These are phyloP conservation scores for Didymosphaeria variabile DNA, from an alignment of 2,329 filamentous ascomycete species.

Conservation along the genomic window DNA sequence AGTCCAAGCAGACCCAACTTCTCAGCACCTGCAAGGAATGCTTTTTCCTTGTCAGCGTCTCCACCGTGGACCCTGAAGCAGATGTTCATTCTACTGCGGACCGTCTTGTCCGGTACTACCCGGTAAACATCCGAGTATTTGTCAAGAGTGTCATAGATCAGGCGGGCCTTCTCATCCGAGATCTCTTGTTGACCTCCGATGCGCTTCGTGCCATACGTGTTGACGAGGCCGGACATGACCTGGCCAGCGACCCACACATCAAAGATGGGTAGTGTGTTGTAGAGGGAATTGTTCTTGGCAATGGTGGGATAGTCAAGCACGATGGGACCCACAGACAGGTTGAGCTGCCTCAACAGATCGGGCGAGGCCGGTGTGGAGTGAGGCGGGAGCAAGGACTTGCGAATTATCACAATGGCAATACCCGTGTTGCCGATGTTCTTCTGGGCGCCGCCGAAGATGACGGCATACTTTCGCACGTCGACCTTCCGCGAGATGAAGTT, in stretches of 20 bases:
- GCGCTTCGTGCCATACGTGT: constrained; percentile 69
- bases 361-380: constrained; percentile 66
- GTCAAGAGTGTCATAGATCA: constrained; percentile 82
- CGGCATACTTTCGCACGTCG: constrained; percentile 79
- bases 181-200: constrained; percentile 80
- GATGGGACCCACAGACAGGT: constrained; percentile 79
- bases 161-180: constrained; percentile 75
- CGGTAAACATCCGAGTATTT: constrained; percentile 75
- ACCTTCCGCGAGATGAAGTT: constrained; percentile 88
- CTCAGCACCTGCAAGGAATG: constrained; percentile 78
- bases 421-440: constrained; percentile 92
- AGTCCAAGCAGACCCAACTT: constrained; percentile 76
- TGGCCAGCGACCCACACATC: constrained; percentile 91
- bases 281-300: constrained; percentile 92
- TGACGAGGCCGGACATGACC: constrained; percentile 80
- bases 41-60: constrained; percentile 76
- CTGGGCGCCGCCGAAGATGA: constrained; percentile 90
- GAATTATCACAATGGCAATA: constrained; percentile 85
- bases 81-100: constrained; percentile 91
- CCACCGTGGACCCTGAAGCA: constrained; percentile 81
- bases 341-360: constrained; percentile 75
- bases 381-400: constrained; percentile 80
- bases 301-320: constrained; percentile 85
- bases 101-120: constrained; percentile 78
- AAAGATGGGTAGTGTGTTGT: constrained; percentile 96